Conservation (phyloP, 163 green algal genomes). For the Prototheca wickerhamii region DNA sequence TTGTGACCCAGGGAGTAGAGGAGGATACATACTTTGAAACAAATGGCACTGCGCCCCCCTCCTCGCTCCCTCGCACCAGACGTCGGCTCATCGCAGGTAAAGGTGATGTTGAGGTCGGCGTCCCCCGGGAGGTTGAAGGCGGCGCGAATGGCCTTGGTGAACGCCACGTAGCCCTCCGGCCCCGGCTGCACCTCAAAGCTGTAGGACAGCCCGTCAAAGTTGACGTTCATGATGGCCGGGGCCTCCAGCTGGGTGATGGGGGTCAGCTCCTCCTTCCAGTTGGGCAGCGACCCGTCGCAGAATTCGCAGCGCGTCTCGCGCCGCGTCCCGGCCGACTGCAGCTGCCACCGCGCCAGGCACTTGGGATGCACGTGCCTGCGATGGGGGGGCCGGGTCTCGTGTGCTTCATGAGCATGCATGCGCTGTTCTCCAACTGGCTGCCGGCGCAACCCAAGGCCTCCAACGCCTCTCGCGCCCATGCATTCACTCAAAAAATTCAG, state of each 20-base stretch:
- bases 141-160: conserved; percentile 68
- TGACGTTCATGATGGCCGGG: conserved; percentile 87
- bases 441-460: conserved; percentile 37
- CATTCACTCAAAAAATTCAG: background rate
- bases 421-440: background rate
- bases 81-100: conserved; percentile 83
- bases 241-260: conserved; percentile 42
- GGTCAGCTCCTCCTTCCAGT: conserved; percentile 74
- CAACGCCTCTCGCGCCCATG: conserved; percentile 51
- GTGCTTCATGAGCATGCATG: background rate
- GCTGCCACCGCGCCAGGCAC: conserved; percentile 36
- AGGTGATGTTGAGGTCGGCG: conserved; percentile 73
- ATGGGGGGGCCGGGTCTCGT: background rate
- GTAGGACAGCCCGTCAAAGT: conserved; percentile 67
- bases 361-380: conserved; percentile 11
- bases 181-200: conserved; percentile 47
- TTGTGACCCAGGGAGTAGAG: too few species aligned
- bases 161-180: conserved; percentile 60
- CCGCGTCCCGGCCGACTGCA: conserved; percentile 31
- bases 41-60: background rate
- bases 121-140: conserved; percentile 70
- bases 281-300: conserved; percentile 60
- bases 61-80: conserved; percentile 27
- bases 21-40: too few species aligned
- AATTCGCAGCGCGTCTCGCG: conserved; percentile 84